Percentiles rank a stretch among this genome's conserved stretches.
Evolutionary conservation across 345 rosid species (phyloP).

Genomic region (Mallotus nudiflorus): DNA sequence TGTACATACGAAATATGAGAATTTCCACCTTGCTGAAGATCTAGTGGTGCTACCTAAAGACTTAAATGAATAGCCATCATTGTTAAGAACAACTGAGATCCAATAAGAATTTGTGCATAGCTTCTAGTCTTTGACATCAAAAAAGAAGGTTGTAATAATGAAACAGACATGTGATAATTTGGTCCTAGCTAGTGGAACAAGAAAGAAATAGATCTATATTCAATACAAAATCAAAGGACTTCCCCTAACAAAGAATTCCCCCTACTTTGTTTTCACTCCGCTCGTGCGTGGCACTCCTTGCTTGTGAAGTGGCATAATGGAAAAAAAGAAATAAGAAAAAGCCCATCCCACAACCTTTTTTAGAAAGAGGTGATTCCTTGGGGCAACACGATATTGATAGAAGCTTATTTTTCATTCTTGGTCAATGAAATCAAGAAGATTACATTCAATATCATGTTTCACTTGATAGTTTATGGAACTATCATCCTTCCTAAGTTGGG

Average conservation of each 20-base stretch:
- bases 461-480: too few relatives aligned
- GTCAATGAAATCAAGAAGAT: too few relatives aligned
- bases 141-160: slow-evolving; percentile 1
- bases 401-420: too few relatives aligned
- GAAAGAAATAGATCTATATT: neutral
- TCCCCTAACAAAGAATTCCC: neutral
- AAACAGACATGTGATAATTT: neutral
- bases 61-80: neutral
- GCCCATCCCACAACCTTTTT: too few relatives aligned
- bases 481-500: too few relatives aligned
- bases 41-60: neutral
- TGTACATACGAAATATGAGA: neutral
- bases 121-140: neutral
- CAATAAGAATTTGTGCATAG: neutral
- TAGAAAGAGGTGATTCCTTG: too few relatives aligned
- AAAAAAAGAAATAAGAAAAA: too few relatives aligned
- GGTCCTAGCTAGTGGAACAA: neutral
- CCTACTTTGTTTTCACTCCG: neutral
- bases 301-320: too few relatives aligned
- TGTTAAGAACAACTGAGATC: neutral
- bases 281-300: neutral
- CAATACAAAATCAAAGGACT: neutral
- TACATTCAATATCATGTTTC: too few relatives aligned
- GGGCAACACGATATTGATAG: too few relatives aligned
- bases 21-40: neutral